A percentile compares a stretch with the other conserved stretches of the same genome.
These are phyloP conservation scores for Volvox reticuliferus DNA, from an alignment of 139 green algal genomes.

Conservation along the genomic window DNA sequence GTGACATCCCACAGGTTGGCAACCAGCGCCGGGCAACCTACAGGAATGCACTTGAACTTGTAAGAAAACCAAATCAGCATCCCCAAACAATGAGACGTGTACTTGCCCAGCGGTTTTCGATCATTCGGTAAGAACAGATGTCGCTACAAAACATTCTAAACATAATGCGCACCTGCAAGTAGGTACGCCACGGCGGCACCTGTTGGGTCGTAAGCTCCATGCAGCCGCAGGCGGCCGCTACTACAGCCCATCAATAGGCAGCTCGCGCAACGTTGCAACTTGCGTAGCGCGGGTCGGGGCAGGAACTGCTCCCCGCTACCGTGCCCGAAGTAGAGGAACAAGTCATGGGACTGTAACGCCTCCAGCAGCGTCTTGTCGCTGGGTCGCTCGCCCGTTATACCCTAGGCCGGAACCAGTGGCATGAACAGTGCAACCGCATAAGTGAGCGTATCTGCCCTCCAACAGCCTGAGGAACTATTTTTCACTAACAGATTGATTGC, in stretches of 20 bases:
- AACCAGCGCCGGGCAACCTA: slow-evolving; percentile 85
- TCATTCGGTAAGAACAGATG: too few species aligned
- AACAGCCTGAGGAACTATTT: background rate
- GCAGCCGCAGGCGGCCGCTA: slow-evolving; percentile 78
- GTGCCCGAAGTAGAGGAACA: slow-evolving; percentile 96
- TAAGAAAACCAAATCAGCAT: too few species aligned
- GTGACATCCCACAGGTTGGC: slow-evolving; percentile 98
- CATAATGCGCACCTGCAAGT: slow-evolving; percentile 69
- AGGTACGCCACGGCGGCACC: slow-evolving; percentile 86
- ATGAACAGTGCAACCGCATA: too few species aligned
- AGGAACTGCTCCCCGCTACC: slow-evolving; percentile 90
- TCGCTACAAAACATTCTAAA: background rate
- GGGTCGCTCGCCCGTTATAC: slow-evolving; percentile 64
- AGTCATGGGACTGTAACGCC: slow-evolving; percentile 69
- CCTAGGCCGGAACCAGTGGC: slow-evolving; percentile 52
- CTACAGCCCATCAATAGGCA: slow-evolving; percentile 94
- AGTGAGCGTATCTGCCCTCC: too few species aligned
- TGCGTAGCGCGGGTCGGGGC: slow-evolving; percentile 66
- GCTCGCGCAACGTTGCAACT: slow-evolving; percentile 72
- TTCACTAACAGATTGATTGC: background rate
- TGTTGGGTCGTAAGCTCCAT: slow-evolving; percentile 73
- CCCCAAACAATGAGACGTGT: too few species aligned
- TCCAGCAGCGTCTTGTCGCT: slow-evolving; percentile 55
- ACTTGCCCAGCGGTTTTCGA: too few species aligned
- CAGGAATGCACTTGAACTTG: background rate